phyloP scores from a whole-genome alignment of 345 rosid genomes.

The Durio zibethinus region DNA sequence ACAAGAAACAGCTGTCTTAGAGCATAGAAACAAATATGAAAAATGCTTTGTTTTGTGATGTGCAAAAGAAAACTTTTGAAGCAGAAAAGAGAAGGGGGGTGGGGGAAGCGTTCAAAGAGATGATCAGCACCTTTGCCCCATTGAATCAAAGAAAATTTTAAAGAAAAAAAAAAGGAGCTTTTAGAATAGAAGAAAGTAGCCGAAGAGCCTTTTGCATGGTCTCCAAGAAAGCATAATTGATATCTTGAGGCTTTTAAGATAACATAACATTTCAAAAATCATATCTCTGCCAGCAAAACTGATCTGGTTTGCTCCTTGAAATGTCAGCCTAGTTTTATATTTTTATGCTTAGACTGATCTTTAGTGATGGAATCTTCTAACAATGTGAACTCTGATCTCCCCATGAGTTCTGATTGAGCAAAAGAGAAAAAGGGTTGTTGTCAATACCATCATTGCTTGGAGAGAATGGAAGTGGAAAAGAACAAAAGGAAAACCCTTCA shows the following conservation, averaged over 20 bases:
- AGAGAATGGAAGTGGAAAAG: constrained; percentile 21
- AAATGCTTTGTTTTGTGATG: constrained; percentile 19
- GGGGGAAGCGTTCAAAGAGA: constrained; percentile 18
- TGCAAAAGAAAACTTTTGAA: constrained; percentile 14
- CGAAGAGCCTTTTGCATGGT: constrained; percentile 61
- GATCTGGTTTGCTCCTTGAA: constrained; percentile 32
- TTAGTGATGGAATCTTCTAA: constrained; percentile 45
- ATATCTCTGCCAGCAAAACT: constrained; percentile 30
- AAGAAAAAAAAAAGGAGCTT: constrained; percentile 22
- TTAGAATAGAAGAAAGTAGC: constrained; percentile 30
- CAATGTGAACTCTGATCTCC: constrained; percentile 21
- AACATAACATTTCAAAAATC: constrained; percentile 3
- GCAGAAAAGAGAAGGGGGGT: constrained; percentile 14
- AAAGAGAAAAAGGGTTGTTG: constrained; percentile 29
- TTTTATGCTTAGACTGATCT: constrained; percentile 24
- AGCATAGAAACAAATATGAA: constrained; percentile 22
- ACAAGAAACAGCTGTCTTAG: constrained; percentile 26
- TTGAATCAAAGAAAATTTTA: constrained; percentile 4
- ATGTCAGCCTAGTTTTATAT: constrained; percentile 28
- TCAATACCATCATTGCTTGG: constrained; percentile 39
- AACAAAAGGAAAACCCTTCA: constrained; percentile 15
- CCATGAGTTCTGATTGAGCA: constrained; percentile 34
- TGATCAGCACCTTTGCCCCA: background rate
- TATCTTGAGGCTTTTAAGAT: constrained; percentile 55
- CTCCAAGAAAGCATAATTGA: constrained; percentile 57